Base-by-base conservation (phyloP, 176 grass and related monocot genomes). In the Poa annua region DNA sequence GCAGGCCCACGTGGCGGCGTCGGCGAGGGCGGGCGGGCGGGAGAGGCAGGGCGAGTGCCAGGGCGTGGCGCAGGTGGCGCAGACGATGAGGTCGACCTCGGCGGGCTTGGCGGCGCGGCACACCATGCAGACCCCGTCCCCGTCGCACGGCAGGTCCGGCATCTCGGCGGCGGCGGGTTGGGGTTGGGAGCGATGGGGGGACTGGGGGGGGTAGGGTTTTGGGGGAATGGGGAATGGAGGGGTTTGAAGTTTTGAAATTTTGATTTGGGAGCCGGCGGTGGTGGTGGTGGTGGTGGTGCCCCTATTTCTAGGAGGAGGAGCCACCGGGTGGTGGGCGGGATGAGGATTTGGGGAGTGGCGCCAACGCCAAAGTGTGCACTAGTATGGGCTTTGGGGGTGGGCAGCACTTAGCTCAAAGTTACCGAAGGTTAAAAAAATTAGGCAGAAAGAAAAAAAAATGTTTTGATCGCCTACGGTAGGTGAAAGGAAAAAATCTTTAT, bases 41-140 rank as follows among this genome's bases (percentile, higher is more conserved):
- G 92, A 84, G 35, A 98, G 88, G 76, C 96, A 98, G 2, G 91
- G 92, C 12, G 86, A 89, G 89, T 98, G 96, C 96, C 96, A 98
- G 0, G 92, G 92, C 35, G 96, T 93, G 39, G 88, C 90, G 85
- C 96, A 98, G 72, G 87, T 98, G 82, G 80, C 22, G 74, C 96
- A 98, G 3, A 49, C 61, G 21, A 98, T 54, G 17, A 91, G 49
- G 26, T 98, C 96, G 1, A 88, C 88, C 86, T 89, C 93, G 10
- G 88, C 65, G 17, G 85, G 84, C 0, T 39, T 4, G 50, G 77
- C 62, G 3, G 66, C 79, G 59, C 78, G 77, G 92, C 96, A 98
- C 3, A 82, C 83, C 92, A 98, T 95, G 85, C 96, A 98, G 32
- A 88, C 80, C 42, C 92, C 96, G 10, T 98, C 96, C 8, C 96